phyloP scores from a whole-genome alignment of 2,329 filamentous ascomycete genomes.

The Penicillium nordicum region DNA sequence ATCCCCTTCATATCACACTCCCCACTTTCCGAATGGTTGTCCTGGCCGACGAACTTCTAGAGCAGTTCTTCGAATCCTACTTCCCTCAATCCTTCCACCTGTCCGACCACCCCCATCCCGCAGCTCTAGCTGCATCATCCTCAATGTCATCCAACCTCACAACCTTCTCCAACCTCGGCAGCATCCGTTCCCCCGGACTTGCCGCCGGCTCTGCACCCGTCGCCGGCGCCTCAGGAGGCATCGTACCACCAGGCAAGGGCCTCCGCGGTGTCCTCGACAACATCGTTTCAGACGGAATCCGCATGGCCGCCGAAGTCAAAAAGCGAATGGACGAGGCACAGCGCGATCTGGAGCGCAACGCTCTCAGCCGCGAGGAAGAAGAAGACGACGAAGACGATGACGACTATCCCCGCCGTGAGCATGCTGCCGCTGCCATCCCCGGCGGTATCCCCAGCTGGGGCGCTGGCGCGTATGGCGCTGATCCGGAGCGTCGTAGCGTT shows the following conservation, averaged over 20 bases:
- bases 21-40: constrained; percentile 99
- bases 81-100: constrained; percentile 92
- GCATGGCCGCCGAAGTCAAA: constrained; percentile 87
- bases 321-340: constrained; percentile 95
- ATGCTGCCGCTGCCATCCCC: constrained; percentile 28
- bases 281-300: constrained; percentile 95
- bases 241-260: constrained; percentile 65
- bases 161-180: constrained; percentile 73
- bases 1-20: constrained; percentile 90
- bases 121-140: constrained; percentile 42
- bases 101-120: constrained; percentile 59
- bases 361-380: constrained; percentile 63
- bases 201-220: constrained; percentile 38
- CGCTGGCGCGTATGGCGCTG: constrained; percentile 48
- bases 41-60: constrained; percentile 88
- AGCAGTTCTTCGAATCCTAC: constrained; percentile 95
- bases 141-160: constrained; percentile 69
- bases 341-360: constrained; percentile 81
- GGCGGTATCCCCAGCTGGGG: constrained; percentile 39
- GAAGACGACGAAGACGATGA: constrained; percentile 70
- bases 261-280: constrained; percentile 92
- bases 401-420: constrained; percentile 44
- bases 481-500: constrained; percentile 59
- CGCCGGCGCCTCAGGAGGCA: constrained; percentile 54
- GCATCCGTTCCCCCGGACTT: constrained; percentile 42